These are phyloP conservation scores for Arachnopeziza araneosa DNA, from an alignment of 2,329 filamentous ascomycete genomes.

Conservation along the genomic window DNA sequence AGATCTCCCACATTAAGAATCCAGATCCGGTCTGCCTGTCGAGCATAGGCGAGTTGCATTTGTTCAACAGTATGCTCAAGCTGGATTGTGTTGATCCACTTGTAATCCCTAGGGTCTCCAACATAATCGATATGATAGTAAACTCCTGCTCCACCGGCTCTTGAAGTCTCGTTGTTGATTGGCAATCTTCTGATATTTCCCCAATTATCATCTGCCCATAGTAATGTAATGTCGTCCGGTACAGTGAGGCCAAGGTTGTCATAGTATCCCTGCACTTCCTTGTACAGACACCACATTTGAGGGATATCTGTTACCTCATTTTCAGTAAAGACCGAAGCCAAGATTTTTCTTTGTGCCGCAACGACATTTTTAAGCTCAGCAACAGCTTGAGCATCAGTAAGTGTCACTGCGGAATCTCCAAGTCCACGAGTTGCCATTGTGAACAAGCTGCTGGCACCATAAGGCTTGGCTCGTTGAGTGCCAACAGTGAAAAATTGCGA, in stretches of 20 bases:
- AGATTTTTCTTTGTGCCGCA: conserved; percentile 51
- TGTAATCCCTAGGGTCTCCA: conserved; percentile 43
- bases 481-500: conserved; percentile 64
- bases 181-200: conserved; percentile 60
- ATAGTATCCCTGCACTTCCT: conserved; percentile 67
- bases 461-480: conserved; percentile 57
- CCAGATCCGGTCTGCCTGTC: conserved; percentile 51
- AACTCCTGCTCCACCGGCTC: conserved; percentile 53
- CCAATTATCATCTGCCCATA: conserved; percentile 67
- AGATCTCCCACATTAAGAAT: conserved; percentile 60
- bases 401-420: conserved; percentile 56
- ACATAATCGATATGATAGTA: conserved; percentile 58
- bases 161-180: conserved; percentile 50
- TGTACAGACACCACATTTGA: conserved; percentile 70
- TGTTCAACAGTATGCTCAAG: conserved; percentile 61
- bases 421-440: conserved; percentile 68
- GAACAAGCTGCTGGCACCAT: conserved; percentile 58
- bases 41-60: conserved; percentile 55
- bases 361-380: conserved; percentile 56
- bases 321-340: conserved; percentile 48
- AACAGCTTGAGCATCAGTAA: conserved; percentile 50
- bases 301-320: conserved; percentile 43
- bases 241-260: conserved; percentile 53
- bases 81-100: conserved; percentile 62
- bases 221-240: conserved; percentile 61